Base-by-base conservation (phyloP, 2,329 filamentous ascomycete species). In the Pseudogymnoascus sp. region DNA sequence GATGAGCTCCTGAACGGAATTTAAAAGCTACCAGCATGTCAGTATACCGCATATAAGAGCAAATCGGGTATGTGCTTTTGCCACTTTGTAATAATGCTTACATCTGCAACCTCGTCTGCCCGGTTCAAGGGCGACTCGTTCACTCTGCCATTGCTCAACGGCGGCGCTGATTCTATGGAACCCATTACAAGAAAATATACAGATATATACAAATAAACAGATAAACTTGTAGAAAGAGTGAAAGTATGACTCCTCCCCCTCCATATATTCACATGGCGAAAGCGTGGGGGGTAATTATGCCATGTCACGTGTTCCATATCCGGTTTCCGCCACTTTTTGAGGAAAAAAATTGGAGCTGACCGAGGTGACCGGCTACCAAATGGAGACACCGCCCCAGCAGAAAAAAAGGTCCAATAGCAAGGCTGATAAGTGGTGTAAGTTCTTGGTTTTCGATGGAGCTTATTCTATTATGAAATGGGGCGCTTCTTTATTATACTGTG, bases 1-100 rank as follows among this genome's bases (percentile, higher is more conserved):
- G 64, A 93, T 83, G 63, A 91, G 79, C 7, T 80, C 77, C 74
- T 87, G 83, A 60, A 93, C 83, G 3, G 87, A 83, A 63, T 82
- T 79, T 60, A 92, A 81, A 57, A 92, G 81, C 89, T 92, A 68
- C 51, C 6, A 10, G 11, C 29, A 64, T 34, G 31, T 39, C 26
- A 42, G 21, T 63, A 54, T 21, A 34, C 31, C n/a, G 5, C 6
- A 64, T 63, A 26, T 16, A 31, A 3, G 16, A 29, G 16, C n/a
- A 34, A 34, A 57, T 34, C 31, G 36, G 29, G 23, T 26, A 36
- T 66, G 21, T 29, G 31, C 11, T 16, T 42, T 31, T 31, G 26
- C 14, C 34, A 3, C 31, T 60, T 60, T 29, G 34, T 39, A 29
- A 60, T 34, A 34, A 34, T 12, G 72, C 78, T 76, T 71, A 79